A percentile compares a stretch with the other conserved stretches of the same genome.
Conservation (phyloP, 192 early-diverging fungal genomes). For the Coemansia sp. region DNA sequence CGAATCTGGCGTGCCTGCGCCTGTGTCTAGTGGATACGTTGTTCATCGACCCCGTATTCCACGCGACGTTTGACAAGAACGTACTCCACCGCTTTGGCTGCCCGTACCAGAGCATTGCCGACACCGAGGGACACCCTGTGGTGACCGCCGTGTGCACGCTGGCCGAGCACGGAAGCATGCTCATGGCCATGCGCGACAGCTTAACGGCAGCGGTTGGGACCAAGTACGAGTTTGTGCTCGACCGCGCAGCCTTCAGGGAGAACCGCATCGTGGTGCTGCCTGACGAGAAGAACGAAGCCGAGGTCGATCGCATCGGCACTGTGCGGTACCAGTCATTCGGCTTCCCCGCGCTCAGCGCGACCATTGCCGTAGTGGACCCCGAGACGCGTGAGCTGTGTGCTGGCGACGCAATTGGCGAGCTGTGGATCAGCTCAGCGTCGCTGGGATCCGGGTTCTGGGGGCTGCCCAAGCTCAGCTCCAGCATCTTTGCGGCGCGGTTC, state of each 20-base stretch:
- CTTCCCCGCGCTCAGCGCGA: slow-evolving; percentile 47
- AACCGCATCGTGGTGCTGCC: slow-evolving; percentile 63
- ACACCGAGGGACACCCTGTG: slow-evolving; percentile 49
- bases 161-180: slow-evolving; percentile 74
- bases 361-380: slow-evolving; percentile 79
- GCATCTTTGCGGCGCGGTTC: slow-evolving; percentile 69
- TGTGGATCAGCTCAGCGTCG: slow-evolving; percentile 79
- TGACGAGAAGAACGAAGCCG: slow-evolving; percentile 20
- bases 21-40: slow-evolving; percentile 67
- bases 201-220: slow-evolving; percentile 11
- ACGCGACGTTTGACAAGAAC: slow-evolving; percentile 51
- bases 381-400: slow-evolving; percentile 74
- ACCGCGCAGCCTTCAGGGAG: slow-evolving; percentile 61
- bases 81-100: slow-evolving; percentile 53
- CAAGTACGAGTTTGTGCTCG: slow-evolving; percentile 62
- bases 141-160: slow-evolving; percentile 67
- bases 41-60: slow-evolving; percentile 59
- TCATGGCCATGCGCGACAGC: slow-evolving; percentile 70
- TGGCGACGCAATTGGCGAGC: slow-evolving; percentile 75
- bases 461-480: slow-evolving; percentile 69
- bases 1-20: slow-evolving; percentile 60
- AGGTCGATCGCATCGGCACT: slow-evolving; percentile 31
- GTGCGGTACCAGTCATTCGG: slow-evolving; percentile 50
- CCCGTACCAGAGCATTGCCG: slow-evolving; percentile 42
- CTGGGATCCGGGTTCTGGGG: slow-evolving; percentile 78